Conservation (phyloP, 257 asterid species). For the Solanum sitiens region DNA sequence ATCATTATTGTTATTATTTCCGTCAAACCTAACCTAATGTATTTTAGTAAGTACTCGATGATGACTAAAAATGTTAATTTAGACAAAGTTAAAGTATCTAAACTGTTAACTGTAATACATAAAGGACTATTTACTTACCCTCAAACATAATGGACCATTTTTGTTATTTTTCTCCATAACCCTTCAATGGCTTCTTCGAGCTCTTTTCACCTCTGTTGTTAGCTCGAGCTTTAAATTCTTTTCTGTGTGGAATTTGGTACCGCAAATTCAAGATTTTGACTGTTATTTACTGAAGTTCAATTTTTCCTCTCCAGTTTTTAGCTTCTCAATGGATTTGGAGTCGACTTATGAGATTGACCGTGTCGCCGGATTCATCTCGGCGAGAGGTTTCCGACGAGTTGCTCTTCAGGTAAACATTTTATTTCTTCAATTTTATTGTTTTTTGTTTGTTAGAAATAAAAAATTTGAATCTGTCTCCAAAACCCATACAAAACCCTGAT, state of each 20-base stretch:
- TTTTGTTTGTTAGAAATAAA: background rate
- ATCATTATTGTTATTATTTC: background rate
- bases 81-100: background rate
- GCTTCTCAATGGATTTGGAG: background rate
- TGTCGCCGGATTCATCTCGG: background rate
- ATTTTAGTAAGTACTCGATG: background rate
- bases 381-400: background rate
- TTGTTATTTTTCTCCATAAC: background rate
- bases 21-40: background rate
- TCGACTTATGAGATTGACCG: background rate
- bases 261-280: background rate
- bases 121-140: background rate
- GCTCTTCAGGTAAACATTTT: constrained; percentile 3
- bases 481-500: background rate
- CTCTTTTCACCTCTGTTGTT: background rate
- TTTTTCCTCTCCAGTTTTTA: background rate
- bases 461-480: background rate
- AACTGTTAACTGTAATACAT: background rate
- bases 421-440: background rate
- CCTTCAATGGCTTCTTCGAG: background rate
- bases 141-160: background rate
- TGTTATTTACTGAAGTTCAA: background rate
- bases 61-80: background rate
- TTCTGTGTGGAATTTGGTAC: background rate
- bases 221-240: background rate